Evolutionary conservation across 768 basidiomycete species (phyloP).

Genomic region (Trametes sanguinea): DNA sequence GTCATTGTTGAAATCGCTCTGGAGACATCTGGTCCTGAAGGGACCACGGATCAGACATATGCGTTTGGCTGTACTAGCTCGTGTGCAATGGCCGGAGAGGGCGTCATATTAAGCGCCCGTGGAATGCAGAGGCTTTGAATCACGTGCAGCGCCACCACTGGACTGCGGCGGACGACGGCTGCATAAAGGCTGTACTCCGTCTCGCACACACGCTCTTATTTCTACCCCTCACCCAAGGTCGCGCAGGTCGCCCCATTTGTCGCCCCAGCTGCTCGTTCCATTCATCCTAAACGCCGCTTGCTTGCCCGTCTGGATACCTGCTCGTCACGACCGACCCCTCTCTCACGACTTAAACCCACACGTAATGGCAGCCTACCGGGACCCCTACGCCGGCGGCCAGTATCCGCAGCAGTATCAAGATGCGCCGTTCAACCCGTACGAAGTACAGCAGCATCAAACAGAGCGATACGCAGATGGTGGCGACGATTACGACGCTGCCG

Average conservation of each 20-base stretch:
- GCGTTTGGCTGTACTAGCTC: too few species aligned
- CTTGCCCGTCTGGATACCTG: not conserved
- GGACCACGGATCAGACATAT: too few species aligned
- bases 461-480: slow-evolving; percentile 35
- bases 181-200: slow-evolving; percentile 21
- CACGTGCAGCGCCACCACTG: slow-evolving; percentile 10
- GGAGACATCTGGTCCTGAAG: too few species aligned
- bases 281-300: not conserved
- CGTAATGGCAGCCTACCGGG: slow-evolving; percentile 47
- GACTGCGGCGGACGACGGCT: slow-evolving; percentile 20
- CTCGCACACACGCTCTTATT: slow-evolving; percentile 8
- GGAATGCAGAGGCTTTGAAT: not conserved
- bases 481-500: slow-evolving; percentile 32
- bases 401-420: slow-evolving; percentile 34
- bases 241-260: slow-evolving; percentile 24
- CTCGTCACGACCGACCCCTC: not conserved
- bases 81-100: too few species aligned
- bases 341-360: slow-evolving; percentile 1
- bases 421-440: slow-evolving; percentile 49
- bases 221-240: slow-evolving; percentile 2
- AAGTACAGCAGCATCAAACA: slow-evolving; percentile 51
- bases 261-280: not conserved
- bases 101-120: too few species aligned
- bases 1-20: too few species aligned
- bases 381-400: slow-evolving; percentile 45